A percentile compares a stretch with the other conserved stretches of the same genome.
These are phyloP conservation scores for Aegilops tauschii DNA, from an alignment of 176 grass and related monocot species.

Conservation along the genomic window DNA sequence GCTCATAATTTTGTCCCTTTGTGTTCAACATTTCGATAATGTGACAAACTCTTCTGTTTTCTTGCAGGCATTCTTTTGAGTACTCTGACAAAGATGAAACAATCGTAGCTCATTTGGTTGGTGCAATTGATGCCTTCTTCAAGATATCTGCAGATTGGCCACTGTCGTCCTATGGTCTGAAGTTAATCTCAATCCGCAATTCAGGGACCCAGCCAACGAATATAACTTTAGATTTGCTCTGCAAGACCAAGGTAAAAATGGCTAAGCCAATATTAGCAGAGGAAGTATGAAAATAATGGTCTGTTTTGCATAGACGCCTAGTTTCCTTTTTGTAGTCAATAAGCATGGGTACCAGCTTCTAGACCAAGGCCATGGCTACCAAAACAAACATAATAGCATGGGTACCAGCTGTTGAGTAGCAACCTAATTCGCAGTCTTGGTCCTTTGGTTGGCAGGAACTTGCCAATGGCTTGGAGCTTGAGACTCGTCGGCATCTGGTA, in stretches of 20 bases:
- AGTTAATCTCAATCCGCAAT: constrained; percentile 62
- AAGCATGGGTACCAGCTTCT: too few species aligned
- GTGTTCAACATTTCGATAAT: neutral
- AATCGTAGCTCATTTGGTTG: constrained; percentile 66
- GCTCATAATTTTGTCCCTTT: neutral
- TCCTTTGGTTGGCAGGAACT: constrained; percentile 47
- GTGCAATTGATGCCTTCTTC: constrained; percentile 79
- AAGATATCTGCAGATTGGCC: constrained; percentile 77
- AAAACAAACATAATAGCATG: neutral
- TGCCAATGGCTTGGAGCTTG: constrained; percentile 62
- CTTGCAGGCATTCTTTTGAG: constrained; percentile 80
- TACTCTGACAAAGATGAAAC: constrained; percentile 67
- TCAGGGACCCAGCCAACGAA: constrained; percentile 36
- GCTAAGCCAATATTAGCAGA: neutral
- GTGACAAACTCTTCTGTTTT: constrained; percentile 7
- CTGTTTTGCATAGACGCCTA: neutral
- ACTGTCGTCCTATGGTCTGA: constrained; percentile 50
- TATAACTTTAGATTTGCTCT: constrained; percentile 62
- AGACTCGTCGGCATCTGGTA: constrained; percentile 59
- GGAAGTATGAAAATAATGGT: neutral
- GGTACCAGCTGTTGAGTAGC: neutral
- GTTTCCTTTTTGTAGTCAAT: neutral
- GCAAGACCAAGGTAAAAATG: constrained; percentile 68
- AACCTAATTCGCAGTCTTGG: neutral
- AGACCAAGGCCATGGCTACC: neutral